Percentiles rank a stretch among this genome's conserved stretches.
Conservation (phyloP, 2,329 filamentous ascomycete species). For the Paecilomyces sp. region DNA sequence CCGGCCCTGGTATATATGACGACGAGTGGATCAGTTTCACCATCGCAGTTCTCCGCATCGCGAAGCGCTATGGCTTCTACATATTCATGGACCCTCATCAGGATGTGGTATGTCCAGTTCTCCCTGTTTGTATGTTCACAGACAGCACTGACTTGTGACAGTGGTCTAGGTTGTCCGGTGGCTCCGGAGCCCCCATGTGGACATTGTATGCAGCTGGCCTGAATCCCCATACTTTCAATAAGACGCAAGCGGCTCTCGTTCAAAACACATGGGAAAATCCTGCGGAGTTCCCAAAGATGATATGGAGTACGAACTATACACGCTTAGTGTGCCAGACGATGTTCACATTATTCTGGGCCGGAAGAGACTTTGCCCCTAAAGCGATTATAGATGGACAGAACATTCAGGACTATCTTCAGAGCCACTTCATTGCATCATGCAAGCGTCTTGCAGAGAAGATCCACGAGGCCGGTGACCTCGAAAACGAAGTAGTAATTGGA, state of each 20-base stretch:
- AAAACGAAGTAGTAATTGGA: conserved; percentile 80
- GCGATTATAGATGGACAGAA: conserved; percentile 92
- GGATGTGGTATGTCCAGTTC: conserved; percentile 64
- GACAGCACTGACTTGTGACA: conserved; percentile 29
- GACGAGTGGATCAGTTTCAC: conserved; percentile 91
- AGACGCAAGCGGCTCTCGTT: conserved; percentile 85
- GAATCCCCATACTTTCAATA: conserved; percentile 75
- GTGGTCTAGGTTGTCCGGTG: conserved; percentile 93
- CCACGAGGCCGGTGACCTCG: conserved; percentile 76
- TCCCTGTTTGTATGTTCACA: background rate
- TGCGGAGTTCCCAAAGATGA: conserved; percentile 91
- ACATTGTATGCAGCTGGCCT: conserved; percentile 91
- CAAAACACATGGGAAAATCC: conserved; percentile 90
- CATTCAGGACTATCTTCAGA: conserved; percentile 90
- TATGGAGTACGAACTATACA: conserved; percentile 97
- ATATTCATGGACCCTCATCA: conserved; percentile 99
- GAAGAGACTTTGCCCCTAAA: conserved; percentile 86
- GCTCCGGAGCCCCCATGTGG: conserved; percentile 95
- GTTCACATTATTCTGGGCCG: conserved; percentile 90
- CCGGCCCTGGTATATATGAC: conserved; percentile 85
- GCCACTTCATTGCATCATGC: conserved; percentile 75
- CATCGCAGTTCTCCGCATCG: conserved; percentile 72
- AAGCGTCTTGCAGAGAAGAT: conserved; percentile 76
- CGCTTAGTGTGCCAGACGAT: conserved; percentile 81
- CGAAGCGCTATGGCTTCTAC: conserved; percentile 88